phyloP scores from a whole-genome alignment of 78 protist species.

The Dictyostelium intermedium region DNA sequence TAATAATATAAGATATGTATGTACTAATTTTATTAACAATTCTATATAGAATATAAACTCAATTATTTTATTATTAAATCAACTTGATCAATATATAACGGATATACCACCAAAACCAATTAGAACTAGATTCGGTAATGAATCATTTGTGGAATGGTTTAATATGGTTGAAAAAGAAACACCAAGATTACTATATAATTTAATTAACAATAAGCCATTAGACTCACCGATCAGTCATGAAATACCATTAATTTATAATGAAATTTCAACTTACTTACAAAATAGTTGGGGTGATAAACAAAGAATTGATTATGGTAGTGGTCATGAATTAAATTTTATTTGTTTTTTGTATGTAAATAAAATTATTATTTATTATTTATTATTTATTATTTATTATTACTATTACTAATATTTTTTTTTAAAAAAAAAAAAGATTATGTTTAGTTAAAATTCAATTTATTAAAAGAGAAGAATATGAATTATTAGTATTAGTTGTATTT shows the following conservation, averaged over 20 bases:
- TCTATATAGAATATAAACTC: slow-evolving; percentile 17
- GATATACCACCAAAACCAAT: slow-evolving; percentile 64
- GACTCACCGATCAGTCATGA: neutral
- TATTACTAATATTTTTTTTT: neutral
- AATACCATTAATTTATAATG: neutral
- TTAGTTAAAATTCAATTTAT: slow-evolving; percentile 50
- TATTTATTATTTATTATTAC: neutral
- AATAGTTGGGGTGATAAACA: slow-evolving; percentile 91
- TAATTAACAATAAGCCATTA: neutral
- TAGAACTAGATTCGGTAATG: slow-evolving; percentile 78
- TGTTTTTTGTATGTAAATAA: slow-evolving; percentile 39
- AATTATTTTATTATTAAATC: neutral
- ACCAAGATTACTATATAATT: neutral
- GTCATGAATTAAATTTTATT: slow-evolving; percentile 94
- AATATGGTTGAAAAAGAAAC: slow-evolving; percentile 18
- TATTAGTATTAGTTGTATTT: slow-evolving; percentile 45
- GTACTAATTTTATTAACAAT: too few species aligned
- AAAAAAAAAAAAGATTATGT: slow-evolving; percentile 5
- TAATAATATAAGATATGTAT: too few species aligned
- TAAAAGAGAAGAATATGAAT: slow-evolving; percentile 10
- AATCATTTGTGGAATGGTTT: slow-evolving; percentile 73
- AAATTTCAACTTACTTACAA: slow-evolving; percentile 10
- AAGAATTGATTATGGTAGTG: slow-evolving; percentile 99
- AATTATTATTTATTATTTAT: too few species aligned
- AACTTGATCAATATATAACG: neutral